These are phyloP conservation scores for Lachancea sp. DNA, from an alignment of 805 yeast genomes.

Conservation along the genomic window DNA sequence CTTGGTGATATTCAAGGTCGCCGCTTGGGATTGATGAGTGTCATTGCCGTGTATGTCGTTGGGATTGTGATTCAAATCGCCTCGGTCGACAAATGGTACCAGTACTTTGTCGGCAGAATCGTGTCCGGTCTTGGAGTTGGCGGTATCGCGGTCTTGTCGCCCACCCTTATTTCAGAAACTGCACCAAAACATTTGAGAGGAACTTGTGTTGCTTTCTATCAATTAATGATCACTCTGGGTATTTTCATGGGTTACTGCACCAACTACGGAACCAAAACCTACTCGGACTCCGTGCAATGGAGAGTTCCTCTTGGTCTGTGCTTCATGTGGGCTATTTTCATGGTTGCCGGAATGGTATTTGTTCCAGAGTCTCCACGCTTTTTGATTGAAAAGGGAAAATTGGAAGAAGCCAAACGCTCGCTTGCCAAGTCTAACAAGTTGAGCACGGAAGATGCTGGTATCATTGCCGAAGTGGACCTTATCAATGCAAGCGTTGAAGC, in stretches of 20 bases:
- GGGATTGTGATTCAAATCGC: slow-evolving; percentile 68
- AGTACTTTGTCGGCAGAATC: slow-evolving; percentile 61
- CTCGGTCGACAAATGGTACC: slow-evolving; percentile 51
- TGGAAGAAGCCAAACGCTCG: slow-evolving; percentile 58
- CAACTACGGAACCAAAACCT: slow-evolving; percentile 48
- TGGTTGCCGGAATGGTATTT: slow-evolving; percentile 36
- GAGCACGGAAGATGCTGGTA: slow-evolving; percentile 46
- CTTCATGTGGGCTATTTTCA: slow-evolving; percentile 40
- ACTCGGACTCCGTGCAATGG: slow-evolving; percentile 52
- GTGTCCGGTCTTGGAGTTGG: slow-evolving; percentile 79
- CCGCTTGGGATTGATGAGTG: slow-evolving; percentile 53
- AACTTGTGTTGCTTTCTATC: slow-evolving; percentile 63
- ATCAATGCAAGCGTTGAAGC: slow-evolving; percentile 56
- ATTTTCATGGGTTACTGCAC: slow-evolving; percentile 74
- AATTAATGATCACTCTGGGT: slow-evolving; percentile 66
- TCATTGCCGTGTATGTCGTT: slow-evolving; percentile 57
- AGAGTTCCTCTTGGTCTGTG: slow-evolving; percentile 63
- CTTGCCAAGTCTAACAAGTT: slow-evolving; percentile 55
- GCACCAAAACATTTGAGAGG: slow-evolving; percentile 51
- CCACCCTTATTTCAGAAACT: slow-evolving; percentile 53
- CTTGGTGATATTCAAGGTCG: slow-evolving; percentile 61
- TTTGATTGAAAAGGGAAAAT: slow-evolving; percentile 46
- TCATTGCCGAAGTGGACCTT: slow-evolving; percentile 49
- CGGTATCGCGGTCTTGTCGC: slow-evolving; percentile 67
- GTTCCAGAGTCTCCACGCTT: slow-evolving; percentile 76